These are phyloP conservation scores for Xylaria sp. DNA, from an alignment of 2,329 filamentous ascomycete genomes.

Conservation along the genomic window DNA sequence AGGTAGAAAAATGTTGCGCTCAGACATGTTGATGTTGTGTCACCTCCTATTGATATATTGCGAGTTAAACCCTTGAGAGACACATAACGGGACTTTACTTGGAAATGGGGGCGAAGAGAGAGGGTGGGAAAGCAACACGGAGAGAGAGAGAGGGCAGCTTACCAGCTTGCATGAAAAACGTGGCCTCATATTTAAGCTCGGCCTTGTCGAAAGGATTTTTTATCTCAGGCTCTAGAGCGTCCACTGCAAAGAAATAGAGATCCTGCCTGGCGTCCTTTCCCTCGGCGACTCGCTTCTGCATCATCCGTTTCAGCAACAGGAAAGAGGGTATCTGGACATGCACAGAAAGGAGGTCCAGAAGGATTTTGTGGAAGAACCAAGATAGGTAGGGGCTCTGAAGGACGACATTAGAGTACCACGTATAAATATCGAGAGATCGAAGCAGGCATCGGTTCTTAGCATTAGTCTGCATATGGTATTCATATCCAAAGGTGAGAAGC, in stretches of 20 bases:
- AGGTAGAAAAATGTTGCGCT: slow-evolving; percentile 16
- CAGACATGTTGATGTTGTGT: background rate
- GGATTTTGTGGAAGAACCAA: background rate
- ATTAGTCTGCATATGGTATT: no score
- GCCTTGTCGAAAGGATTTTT: background rate
- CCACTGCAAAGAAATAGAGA: background rate
- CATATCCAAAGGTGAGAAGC: no score
- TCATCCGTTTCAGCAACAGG: background rate
- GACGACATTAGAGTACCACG: background rate
- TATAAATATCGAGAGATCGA: background rate
- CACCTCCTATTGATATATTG: slow-evolving; percentile 3
- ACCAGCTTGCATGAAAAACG: background rate
- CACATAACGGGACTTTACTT: background rate
- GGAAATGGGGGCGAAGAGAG: background rate
- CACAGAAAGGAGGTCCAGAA: background rate
- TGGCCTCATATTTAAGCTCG: background rate
- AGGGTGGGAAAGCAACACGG: background rate
- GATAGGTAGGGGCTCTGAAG: background rate
- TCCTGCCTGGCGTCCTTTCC: slow-evolving; percentile 1
- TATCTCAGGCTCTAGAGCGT: background rate
- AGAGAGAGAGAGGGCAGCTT: background rate
- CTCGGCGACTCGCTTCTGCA: background rate
- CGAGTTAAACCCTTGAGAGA: background rate
- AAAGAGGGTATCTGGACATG: background rate
- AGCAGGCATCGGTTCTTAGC: background rate